Evolutionary conservation across 2,329 filamentous ascomycete species (phyloP), one percentile per base, ranked within the genome.

Genomic region (Atkinsonella texensis): DNA sequence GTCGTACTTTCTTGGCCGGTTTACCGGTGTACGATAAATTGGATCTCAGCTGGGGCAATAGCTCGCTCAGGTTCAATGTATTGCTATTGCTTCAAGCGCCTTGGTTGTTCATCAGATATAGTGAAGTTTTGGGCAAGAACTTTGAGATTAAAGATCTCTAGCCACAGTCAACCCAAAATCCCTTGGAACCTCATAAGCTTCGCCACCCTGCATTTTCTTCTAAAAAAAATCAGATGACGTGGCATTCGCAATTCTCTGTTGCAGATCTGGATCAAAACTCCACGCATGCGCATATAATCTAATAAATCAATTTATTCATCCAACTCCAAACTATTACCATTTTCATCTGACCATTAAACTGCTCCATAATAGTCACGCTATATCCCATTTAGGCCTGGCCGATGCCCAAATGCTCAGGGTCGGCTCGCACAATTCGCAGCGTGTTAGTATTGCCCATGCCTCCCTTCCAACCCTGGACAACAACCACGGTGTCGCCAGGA

Each of bases 391-490:
- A 58, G 50, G 61, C 58, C 62, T 75, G 67, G 44, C 76, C 77
- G 58, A 81, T 73, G 53, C 78, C 78, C 47, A 82, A 74, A 66
- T 79, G 73, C 60, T 77, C 71, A 18, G 75, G 71, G 62, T 81
- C 76, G 46, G 79, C 79, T 70, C 77, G 79, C 66, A 82, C 77
- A 54, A 81, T 79, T 54, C 79, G 79, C 60, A 81, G 70, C 43
- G 88, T 93, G 77, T 93, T 94, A 67, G 88, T 94, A 76, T 93
- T 87, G 62, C 88, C 87, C 83, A 90, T 88, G 61, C 88, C 88
- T 63, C 88, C 88, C 75, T 88, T 85, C 87, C 87, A 94, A 72
- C 87, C 87, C 72, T 94, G 88, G 40, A 94, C 87, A 60, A 89
- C 88, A 55, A 93, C 80, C 52, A 93, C 81, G 33, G 81, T 80